Evolutionary conservation across 768 basidiomycete species (phyloP).

Genomic region (Tremella fuciformis): DNA sequence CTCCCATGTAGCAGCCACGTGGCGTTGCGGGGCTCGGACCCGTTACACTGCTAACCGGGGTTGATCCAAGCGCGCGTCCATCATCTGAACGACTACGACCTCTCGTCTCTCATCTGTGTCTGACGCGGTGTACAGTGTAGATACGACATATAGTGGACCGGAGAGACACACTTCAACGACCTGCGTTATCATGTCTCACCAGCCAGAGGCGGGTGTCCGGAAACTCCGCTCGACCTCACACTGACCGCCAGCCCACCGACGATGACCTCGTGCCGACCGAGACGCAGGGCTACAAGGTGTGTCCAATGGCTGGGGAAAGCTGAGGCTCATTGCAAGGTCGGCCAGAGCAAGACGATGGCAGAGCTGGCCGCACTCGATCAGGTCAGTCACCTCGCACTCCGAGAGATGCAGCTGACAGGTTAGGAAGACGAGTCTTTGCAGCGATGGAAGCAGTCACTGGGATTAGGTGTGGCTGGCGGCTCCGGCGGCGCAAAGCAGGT

Average conservation of each 20-base stretch:
- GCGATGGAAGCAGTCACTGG: conserved; percentile 93
- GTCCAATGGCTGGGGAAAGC: conserved; percentile 13
- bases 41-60: too few relatives aligned
- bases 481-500: conserved; percentile 66
- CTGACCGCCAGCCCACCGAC: conserved; percentile 34
- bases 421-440: conserved; percentile 81
- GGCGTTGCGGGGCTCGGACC: too few relatives aligned
- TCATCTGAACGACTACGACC: too few relatives aligned
- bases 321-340: conserved; percentile 40
- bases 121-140: too few relatives aligned
- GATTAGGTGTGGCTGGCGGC: conserved; percentile 61
- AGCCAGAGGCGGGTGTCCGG: not conserved
- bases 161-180: too few relatives aligned
- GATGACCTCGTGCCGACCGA: conserved; percentile 48
- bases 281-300: conserved; percentile 52
- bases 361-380: conserved; percentile 84
- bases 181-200: conserved; percentile 5
- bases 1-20: too few relatives aligned
- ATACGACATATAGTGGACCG: too few relatives aligned
- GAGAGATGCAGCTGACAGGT: not conserved
- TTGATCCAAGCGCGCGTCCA: too few relatives aligned
- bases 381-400: conserved; percentile 25
- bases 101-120: too few relatives aligned
- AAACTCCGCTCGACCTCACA: not conserved
- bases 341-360: conserved; percentile 60